phyloP scores from a whole-genome alignment of 352 stramenopile species.

The Sclerospora graminicola region DNA sequence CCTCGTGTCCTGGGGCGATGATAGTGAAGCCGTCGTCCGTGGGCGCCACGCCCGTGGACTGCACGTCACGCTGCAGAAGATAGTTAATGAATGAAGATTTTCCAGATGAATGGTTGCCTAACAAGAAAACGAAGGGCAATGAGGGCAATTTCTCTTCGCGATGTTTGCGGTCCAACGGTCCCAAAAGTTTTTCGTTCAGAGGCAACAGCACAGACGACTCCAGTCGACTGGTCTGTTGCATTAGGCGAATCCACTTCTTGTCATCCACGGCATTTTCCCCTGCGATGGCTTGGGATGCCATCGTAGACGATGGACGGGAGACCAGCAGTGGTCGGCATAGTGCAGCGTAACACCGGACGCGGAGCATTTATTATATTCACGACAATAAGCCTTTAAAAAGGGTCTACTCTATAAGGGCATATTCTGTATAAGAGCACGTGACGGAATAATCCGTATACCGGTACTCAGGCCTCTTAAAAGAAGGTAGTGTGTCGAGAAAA shows the following conservation, averaged over 20 bases:
- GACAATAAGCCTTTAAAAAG: too few species aligned
- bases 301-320: constrained; percentile 15
- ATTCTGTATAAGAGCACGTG: too few species aligned
- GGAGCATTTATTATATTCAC: too few species aligned
- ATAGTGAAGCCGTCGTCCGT: constrained; percentile 99
- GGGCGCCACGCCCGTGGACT: constrained; percentile 98
- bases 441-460: too few species aligned
- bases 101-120: constrained; percentile 98
- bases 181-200: constrained; percentile 78
- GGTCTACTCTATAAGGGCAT: too few species aligned
- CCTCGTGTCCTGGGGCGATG: constrained; percentile 92
- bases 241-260: constrained; percentile 78
- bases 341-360: not conserved
- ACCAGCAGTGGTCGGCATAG: constrained; percentile 4
- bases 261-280: constrained; percentile 21
- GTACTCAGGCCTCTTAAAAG: too few species aligned
- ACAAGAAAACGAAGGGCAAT: constrained; percentile 97
- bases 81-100: constrained; percentile 99
- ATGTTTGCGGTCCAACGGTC: constrained; percentile 83
- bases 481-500: too few species aligned
- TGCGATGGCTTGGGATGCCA: constrained; percentile 13
- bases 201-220: constrained; percentile 66
- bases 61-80: constrained; percentile 90
- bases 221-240: constrained; percentile 70
- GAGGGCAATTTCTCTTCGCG: constrained; percentile 87